These are phyloP conservation scores for Pseudoperonospora humuli DNA, from an alignment of 352 stramenopile species.

Conservation along the genomic window DNA sequence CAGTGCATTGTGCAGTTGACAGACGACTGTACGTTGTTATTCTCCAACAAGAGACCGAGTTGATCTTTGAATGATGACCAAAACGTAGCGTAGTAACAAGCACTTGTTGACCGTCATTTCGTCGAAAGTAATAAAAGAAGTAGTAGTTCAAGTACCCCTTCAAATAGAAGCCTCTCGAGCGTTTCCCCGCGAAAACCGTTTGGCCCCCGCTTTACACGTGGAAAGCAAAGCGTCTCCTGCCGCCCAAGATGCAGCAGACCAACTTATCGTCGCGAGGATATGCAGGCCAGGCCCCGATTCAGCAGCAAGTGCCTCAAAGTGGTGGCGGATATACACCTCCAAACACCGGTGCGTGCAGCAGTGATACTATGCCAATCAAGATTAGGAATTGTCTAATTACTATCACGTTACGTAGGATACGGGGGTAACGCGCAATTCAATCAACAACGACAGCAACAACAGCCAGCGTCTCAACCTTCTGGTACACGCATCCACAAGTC, in stretches of 20 bases:
- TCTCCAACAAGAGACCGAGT: too few species aligned
- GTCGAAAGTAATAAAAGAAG: too few species aligned
- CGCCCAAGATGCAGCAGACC: constrained; percentile 27
- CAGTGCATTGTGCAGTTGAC: too few species aligned
- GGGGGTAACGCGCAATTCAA: constrained; percentile 15
- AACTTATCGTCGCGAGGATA: constrained; percentile 39
- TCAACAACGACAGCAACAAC: constrained; percentile 25
- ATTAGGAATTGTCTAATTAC: background rate
- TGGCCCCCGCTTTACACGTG: constrained; percentile 14
- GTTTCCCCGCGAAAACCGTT: constrained; percentile 6
- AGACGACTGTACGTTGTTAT: too few species aligned
- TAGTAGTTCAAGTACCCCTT: too few species aligned
- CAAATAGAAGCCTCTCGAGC: too few species aligned
- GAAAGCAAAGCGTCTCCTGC: constrained; percentile 13
- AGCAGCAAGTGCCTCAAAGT: constrained; percentile 26
- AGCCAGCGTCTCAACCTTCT: constrained; percentile 30
- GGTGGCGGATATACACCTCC: constrained; percentile 15
- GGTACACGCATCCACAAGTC: too few species aligned
- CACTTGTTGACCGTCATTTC: too few species aligned
- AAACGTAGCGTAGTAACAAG: too few species aligned
- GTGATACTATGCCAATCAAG: background rate
- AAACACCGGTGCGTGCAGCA: constrained; percentile 3
- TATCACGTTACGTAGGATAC: constrained; percentile 11
- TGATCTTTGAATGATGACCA: too few species aligned
- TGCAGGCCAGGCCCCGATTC: constrained; percentile 10